Base-by-base conservation (phyloP, 208 protist genomes). In the Acanthamoeba royreba region DNA sequence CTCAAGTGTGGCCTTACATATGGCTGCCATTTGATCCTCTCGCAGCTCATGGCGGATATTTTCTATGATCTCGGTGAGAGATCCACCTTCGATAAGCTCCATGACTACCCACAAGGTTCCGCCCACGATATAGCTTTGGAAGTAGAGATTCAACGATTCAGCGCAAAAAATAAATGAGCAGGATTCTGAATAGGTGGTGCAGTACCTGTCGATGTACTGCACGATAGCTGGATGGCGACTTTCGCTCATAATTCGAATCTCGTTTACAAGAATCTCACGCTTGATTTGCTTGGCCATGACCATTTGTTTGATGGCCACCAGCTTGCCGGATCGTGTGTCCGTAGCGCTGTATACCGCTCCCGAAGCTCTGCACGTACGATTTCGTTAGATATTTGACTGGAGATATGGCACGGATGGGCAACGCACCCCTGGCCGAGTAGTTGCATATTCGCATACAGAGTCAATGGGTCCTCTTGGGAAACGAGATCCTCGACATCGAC, bases 1-100 rank as follows among this genome's bases (percentile, higher is more conserved):
- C n/a, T n/a, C n/a, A n/a, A n/a, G n/a, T n/a, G n/a, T n/a, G n/a
- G n/a, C n/a, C n/a, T n/a, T n/a, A n/a, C n/a, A n/a, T n/a, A n/a
- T n/a, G n/a, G n/a, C n/a, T n/a, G n/a, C n/a, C n/a, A n/a, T n/a
- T n/a, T n/a, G n/a, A n/a, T n/a, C n/a, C n/a, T n/a, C n/a, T n/a
- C n/a, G n/a, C n/a, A n/a, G n/a, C n/a, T n/a, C n/a, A n/a, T n/a
- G n/a, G n/a, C n/a, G n/a, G n/a, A n/a, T n/a, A n/a, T n/a, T n/a
- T n/a, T n/a, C n/a, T n/a, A n/a, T n/a, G n/a, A n/a, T n/a, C n/a
- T 90, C 83, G 17, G 83, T 28, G 17, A 90, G 28, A 15, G 83
- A 58, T 55, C 83, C 83, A n/a, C 83, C 83, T 19, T 90, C 83
- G n/a, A 90, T 58, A 79, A 40, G 74, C 83, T 90, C 83, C 83